Conservation (phyloP, 805 yeast species). For the Lipomyces yamadae region DNA sequence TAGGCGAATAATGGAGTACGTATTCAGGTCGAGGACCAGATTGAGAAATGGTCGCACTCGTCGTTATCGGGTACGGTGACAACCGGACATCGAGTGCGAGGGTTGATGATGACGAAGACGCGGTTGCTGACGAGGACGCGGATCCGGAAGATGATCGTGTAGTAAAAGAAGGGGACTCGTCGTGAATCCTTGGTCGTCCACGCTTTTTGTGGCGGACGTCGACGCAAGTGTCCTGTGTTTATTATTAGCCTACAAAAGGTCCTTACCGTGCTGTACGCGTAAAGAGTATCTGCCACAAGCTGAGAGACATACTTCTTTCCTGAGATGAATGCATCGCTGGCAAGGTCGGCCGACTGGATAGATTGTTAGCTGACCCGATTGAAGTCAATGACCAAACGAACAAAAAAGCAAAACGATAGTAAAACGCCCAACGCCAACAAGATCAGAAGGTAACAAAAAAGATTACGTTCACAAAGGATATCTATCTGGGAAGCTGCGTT, state of each 20-base stretch:
- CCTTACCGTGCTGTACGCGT: background rate
- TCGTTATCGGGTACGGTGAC: background rate
- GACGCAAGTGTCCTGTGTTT: slow-evolving; percentile 18
- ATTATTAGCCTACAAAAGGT: background rate
- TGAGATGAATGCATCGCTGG: slow-evolving; percentile 26
- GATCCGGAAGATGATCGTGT: background rate
- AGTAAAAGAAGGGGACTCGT: background rate
- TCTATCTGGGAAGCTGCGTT: too few species aligned
- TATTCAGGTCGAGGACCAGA: background rate
- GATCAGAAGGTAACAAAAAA: background rate
- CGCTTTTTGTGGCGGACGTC: slow-evolving; percentile 32
- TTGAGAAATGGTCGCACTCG: too few species aligned
- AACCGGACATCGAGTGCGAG: too few species aligned
- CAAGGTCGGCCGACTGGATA: slow-evolving; percentile 24
- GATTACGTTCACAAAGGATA: too few species aligned
- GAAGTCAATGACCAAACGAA: background rate
- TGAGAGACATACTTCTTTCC: slow-evolving; percentile 16
- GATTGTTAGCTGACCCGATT: background rate
- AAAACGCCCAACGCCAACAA: background rate
- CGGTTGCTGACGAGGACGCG: background rate
- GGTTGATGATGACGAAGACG: too few species aligned
- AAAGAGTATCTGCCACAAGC: background rate
- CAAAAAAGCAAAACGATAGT: background rate
- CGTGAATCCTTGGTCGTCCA: slow-evolving; percentile 27
- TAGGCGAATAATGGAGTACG: background rate